Percentiles rank a stretch among this genome's conserved stretches.
phyloP scores from a whole-genome alignment of 164 flowering plant genomes.

The Piper betle region DNA sequence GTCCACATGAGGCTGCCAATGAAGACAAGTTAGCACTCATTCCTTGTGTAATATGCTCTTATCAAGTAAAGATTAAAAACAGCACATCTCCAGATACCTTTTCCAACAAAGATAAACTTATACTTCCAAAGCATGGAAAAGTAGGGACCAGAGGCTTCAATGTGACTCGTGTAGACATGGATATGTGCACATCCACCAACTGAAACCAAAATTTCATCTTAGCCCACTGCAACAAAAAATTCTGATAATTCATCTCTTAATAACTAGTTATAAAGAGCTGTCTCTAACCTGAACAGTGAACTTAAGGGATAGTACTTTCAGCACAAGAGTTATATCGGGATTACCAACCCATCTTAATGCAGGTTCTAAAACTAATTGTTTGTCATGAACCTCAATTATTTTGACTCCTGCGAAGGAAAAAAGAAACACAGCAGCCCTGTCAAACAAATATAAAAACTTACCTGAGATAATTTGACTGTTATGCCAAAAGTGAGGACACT shows the following conservation, averaged over 20 bases:
- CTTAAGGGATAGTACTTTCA: constrained; percentile 33
- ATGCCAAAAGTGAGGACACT: constrained; percentile 1
- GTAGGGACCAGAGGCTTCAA: constrained; percentile 83
- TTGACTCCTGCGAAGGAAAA: constrained; percentile 42
- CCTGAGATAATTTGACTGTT: too few species aligned
- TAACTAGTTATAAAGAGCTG: background rate
- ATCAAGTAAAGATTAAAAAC: too few species aligned
- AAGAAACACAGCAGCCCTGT: background rate
- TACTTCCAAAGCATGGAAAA: constrained; percentile 76
- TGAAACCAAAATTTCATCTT: constrained; percentile 20
- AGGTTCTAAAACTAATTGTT: constrained; percentile 62
- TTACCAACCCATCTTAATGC: constrained; percentile 83
- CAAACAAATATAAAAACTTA: background rate
- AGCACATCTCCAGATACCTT: constrained; percentile 30
- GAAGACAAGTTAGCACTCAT: background rate
- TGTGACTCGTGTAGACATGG: constrained; percentile 45
- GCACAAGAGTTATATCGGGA: constrained; percentile 48
- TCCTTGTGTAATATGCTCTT: too few species aligned
- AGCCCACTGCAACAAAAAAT: background rate
- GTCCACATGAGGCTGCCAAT: constrained; percentile 63
- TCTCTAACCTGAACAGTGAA: constrained; percentile 59
- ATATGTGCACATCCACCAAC: constrained; percentile 78
- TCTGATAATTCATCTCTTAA: constrained; percentile 1
- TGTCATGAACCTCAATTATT: constrained; percentile 67
- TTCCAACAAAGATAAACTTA: constrained; percentile 59